phyloP scores from a whole-genome alignment of 2,329 filamentous ascomycete species.

The Plenodomus biglobosus region DNA sequence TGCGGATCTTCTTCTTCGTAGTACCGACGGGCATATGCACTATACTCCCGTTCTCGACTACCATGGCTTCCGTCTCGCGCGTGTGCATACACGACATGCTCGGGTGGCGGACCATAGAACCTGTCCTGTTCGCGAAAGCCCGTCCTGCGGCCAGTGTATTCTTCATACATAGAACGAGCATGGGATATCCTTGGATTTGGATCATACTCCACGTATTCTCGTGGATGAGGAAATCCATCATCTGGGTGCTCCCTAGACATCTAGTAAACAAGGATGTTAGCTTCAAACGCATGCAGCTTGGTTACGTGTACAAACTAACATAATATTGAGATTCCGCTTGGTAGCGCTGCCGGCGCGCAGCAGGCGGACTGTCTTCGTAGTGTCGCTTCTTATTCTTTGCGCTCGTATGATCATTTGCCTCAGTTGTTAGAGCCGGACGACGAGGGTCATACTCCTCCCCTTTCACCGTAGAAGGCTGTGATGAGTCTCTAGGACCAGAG shows the following conservation, averaged over 20 bases:
- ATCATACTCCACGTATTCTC: conserved; percentile 36
- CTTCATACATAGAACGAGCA: conserved; percentile 31
- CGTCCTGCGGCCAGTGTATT: conserved; percentile 34
- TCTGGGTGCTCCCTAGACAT: conserved; percentile 32
- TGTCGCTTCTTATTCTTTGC: conserved; percentile 24
- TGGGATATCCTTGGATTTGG: conserved; percentile 33
- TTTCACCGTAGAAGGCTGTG: conserved; percentile 32
- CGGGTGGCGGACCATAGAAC: conserved; percentile 29
- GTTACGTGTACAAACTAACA: conserved; percentile 29
- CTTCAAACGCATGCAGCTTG: background rate
- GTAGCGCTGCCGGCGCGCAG: conserved; percentile 32
- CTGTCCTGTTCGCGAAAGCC: conserved; percentile 37
- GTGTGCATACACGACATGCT: conserved; percentile 32
- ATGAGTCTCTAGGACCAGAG: conserved; percentile 20
- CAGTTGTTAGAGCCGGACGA: conserved; percentile 37
- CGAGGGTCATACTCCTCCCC: conserved; percentile 53
- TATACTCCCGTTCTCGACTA: conserved; percentile 33
- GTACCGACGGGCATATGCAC: conserved; percentile 31
- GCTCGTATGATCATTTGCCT: conserved; percentile 17
- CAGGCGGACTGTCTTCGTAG: conserved; percentile 27
- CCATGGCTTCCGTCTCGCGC: conserved; percentile 31
- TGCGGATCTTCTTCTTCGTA: conserved; percentile 26
- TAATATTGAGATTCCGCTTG: conserved; percentile 39
- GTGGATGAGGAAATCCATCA: conserved; percentile 29
- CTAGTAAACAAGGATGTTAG: conserved; percentile 24